Conservation (phyloP, 2,329 filamentous ascomycete species). For the Didymosphaeria variabile region DNA sequence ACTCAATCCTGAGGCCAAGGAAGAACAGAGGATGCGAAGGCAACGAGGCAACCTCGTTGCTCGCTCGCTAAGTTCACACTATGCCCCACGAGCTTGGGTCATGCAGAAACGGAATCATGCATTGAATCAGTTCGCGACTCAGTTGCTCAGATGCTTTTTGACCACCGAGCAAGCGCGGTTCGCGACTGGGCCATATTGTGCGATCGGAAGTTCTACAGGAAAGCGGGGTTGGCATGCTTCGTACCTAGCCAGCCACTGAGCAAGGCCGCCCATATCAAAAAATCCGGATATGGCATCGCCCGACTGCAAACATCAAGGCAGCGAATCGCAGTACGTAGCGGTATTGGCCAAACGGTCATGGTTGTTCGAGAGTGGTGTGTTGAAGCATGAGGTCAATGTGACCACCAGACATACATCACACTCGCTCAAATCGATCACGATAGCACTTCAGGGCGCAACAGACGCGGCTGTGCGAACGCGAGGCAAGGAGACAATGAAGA, state of each 20-base stretch:
- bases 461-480: constrained; percentile 5
- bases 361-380: constrained; percentile 5
- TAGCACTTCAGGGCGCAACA: constrained; percentile 1
- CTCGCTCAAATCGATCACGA: constrained; percentile 3
- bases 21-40: not conserved
- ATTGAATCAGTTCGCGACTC: not conserved
- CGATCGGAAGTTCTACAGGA: not conserved
- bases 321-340: not conserved
- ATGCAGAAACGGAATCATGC: not conserved
- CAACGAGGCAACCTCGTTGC: too few species aligned
- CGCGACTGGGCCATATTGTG: not conserved
- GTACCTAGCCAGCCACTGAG: not conserved
- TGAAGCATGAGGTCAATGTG: not conserved
- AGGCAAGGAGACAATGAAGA: not conserved
- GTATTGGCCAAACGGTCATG: not conserved
- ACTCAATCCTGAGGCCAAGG: constrained; percentile 3
- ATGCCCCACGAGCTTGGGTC: not conserved
- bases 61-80: not conserved
- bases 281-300: not conserved
- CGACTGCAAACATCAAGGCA: not conserved
- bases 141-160: not conserved
- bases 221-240: constrained; percentile 8
- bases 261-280: not conserved
- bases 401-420: constrained; percentile 1
- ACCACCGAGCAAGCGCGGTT: not conserved